A percentile compares a stretch with the other conserved stretches of the same genome.
phyloP scores from a whole-genome alignment of 2,329 filamentous ascomycete genomes.

The Domatiomyces globalis region DNA sequence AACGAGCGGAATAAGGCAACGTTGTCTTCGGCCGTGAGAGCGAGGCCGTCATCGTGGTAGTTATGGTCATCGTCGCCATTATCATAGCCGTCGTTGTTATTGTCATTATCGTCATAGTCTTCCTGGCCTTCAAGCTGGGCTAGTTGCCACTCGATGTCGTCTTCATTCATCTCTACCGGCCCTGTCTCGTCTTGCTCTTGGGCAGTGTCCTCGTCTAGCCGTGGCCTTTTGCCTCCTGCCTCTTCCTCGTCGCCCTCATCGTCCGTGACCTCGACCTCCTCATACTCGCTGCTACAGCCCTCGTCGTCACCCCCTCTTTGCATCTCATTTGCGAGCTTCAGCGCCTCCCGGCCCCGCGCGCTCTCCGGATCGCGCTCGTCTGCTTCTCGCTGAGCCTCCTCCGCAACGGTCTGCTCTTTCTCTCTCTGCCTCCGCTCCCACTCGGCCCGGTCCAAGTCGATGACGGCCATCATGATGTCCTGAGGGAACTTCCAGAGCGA shows the following conservation, averaged over 20 bases:
- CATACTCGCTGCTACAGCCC: slow-evolving; percentile 53
- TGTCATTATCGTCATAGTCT: slow-evolving; percentile 60
- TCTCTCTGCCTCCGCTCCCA: slow-evolving; percentile 42
- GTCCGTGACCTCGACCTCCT: slow-evolving; percentile 61
- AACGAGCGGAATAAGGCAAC: slow-evolving; percentile 69
- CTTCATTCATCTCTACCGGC: slow-evolving; percentile 74
- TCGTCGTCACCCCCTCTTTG: slow-evolving; percentile 22
- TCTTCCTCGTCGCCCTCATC: slow-evolving; percentile 38
- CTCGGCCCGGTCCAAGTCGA: slow-evolving; percentile 57
- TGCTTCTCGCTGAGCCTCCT: slow-evolving; percentile 11
- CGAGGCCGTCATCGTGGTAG: slow-evolving; percentile 51
- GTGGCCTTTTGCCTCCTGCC: slow-evolving; percentile 34
- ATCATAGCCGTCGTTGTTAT: slow-evolving; percentile 58
- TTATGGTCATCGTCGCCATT: slow-evolving; percentile 59
- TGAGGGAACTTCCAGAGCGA: slow-evolving; percentile 94
- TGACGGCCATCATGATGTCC: slow-evolving; percentile 61
- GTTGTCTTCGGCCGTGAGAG: slow-evolving; percentile 61
- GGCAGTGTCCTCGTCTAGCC: slow-evolving; percentile 30
- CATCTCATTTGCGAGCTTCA: slow-evolving; percentile 13
- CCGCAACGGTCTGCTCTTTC: slow-evolving; percentile 13
- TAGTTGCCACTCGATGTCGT: slow-evolving; percentile 85
- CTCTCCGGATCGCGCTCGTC: slow-evolving; percentile 5
- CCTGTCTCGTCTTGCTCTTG: slow-evolving; percentile 23
- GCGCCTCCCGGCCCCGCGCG: neutral
- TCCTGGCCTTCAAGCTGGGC: slow-evolving; percentile 76